These are phyloP conservation scores for Gorgonomyces haynaldii DNA, from an alignment of 192 early-diverging fungal species.

Conservation along the genomic window DNA sequence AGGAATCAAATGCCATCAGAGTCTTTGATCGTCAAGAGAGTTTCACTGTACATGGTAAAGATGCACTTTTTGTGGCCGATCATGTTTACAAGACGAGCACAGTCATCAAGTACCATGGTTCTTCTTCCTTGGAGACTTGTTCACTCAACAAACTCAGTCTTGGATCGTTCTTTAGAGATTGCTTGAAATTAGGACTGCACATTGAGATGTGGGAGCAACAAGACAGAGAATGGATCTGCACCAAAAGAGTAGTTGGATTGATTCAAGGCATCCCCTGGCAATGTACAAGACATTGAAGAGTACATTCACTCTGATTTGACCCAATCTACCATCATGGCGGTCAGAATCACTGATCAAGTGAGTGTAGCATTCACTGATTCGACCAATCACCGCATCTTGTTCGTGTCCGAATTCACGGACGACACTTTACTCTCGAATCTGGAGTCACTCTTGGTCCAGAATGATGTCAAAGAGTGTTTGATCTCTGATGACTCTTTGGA, in stretches of 20 bases:
- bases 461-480: constrained; percentile 87
- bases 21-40: constrained; percentile 68
- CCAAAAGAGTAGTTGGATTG: constrained; percentile 10
- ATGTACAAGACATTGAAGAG: constrained; percentile 84
- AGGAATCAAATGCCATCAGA: constrained; percentile 37
- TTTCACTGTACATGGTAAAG: constrained; percentile 81
- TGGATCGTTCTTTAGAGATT: constrained; percentile 66
- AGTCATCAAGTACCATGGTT: constrained; percentile 81
- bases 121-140: constrained; percentile 59
- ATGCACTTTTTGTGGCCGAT: constrained; percentile 79
- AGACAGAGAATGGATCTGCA: constrained; percentile 21
- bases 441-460: constrained; percentile 86
- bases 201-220: constrained; percentile 74
- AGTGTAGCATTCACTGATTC: constrained; percentile 86
- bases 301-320: constrained; percentile 64
- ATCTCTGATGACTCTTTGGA: constrained; percentile 37
- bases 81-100: constrained; percentile 82
- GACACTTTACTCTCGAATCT: constrained; percentile 87
- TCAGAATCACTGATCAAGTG: constrained; percentile 48
- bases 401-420: constrained; percentile 84
- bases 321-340: constrained; percentile 68
- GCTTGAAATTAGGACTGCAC: constrained; percentile 59
- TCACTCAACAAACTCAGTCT: constrained; percentile 68
- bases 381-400: constrained; percentile 57
- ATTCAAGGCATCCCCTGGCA: constrained; percentile 84